Conservation (phyloP, 2,329 filamentous ascomycete genomes). For the Beauveria sp. region DNA sequence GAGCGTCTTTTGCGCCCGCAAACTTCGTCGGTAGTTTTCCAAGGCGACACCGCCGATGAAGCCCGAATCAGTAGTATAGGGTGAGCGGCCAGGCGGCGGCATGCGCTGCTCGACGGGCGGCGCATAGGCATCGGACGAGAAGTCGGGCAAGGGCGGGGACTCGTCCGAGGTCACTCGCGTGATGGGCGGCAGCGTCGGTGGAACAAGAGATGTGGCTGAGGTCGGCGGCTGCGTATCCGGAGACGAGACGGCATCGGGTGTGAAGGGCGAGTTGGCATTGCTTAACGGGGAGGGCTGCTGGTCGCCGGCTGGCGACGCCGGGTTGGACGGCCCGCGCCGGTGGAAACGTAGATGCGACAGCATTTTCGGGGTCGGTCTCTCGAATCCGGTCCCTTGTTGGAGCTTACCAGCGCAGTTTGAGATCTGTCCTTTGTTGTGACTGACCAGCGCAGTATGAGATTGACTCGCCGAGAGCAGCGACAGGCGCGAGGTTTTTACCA, state of each 20-base stretch:
- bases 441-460: neutral
- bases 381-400: neutral
- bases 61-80: conserved; percentile 32
- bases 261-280: conserved; percentile 33
- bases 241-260: conserved; percentile 30
- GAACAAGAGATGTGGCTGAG: conserved; percentile 29
- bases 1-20: conserved; percentile 19
- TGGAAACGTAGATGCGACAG: conserved; percentile 52
- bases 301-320: conserved; percentile 45
- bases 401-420: neutral
- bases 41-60: conserved; percentile 51
- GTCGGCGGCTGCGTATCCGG: conserved; percentile 29
- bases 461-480: neutral
- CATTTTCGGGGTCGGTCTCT: conserved; percentile 25
- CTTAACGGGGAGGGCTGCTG: conserved; percentile 31
- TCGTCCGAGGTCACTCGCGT: conserved; percentile 39
- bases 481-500: neutral
- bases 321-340: conserved; percentile 48
- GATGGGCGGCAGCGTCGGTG: conserved; percentile 46
- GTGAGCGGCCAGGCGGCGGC: conserved; percentile 25
- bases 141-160: conserved; percentile 20
- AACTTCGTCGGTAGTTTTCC: conserved; percentile 40
- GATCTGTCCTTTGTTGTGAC: neutral
- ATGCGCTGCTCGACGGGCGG: conserved; percentile 16
- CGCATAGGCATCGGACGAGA: conserved; percentile 8